These are phyloP conservation scores for Podochytrium sp. DNA, from an alignment of 192 early-diverging fungal genomes.

Conservation along the genomic window DNA sequence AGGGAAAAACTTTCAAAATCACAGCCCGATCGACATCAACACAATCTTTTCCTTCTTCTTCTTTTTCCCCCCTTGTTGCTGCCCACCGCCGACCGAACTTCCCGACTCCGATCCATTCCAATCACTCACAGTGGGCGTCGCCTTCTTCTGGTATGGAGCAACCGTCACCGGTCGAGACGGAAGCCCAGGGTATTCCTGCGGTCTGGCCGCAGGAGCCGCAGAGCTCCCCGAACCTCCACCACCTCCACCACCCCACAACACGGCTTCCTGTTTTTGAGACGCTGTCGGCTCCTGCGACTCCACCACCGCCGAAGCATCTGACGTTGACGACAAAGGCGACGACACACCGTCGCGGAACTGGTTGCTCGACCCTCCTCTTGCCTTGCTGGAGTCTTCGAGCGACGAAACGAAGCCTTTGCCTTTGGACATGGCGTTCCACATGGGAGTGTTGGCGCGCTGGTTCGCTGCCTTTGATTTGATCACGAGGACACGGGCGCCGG, in stretches of 20 bases:
- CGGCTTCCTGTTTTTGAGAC: neutral
- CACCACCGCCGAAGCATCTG: too few species aligned
- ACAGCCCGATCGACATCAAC: conserved; percentile 64
- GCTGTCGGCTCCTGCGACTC: neutral
- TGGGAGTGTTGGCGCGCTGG: conserved; percentile 37
- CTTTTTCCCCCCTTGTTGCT: conserved; percentile 29
- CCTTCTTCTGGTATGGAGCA: neutral
- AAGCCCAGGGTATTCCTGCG: conserved; percentile 1
- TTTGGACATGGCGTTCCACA: conserved; percentile 18
- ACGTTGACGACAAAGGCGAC: too few species aligned
- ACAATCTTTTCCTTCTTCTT: conserved; percentile 71
- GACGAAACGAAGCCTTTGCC: conserved; percentile 33
- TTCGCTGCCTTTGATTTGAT: conserved; percentile 69
- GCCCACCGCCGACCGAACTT: neutral
- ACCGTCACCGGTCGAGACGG: neutral
- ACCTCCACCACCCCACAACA: neutral
- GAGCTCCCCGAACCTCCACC: neutral
- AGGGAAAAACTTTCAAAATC: conserved; percentile 6
- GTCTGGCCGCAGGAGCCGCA: conserved; percentile 2
- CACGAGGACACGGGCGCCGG: conserved; percentile 67
- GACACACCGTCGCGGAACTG: neutral
- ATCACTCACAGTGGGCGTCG: neutral
- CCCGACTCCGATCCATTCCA: neutral
- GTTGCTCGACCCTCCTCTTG: neutral
- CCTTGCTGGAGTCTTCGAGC: conserved; percentile 26